phyloP scores from a whole-genome alignment of 2,329 filamentous ascomycete genomes.

The Monilinia laxa region DNA sequence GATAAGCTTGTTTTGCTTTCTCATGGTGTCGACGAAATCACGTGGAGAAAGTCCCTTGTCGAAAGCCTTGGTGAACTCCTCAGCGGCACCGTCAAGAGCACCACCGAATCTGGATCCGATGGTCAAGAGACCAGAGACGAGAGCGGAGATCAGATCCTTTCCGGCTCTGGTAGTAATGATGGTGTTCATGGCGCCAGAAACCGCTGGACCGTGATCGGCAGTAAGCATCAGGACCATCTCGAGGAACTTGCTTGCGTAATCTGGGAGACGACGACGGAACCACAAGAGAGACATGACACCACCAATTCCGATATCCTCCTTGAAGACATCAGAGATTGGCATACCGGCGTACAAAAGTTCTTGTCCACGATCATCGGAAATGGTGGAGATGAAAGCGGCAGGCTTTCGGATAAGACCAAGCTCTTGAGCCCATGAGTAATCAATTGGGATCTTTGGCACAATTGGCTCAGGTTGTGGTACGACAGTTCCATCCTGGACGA shows the following conservation, averaged over 20 bases:
- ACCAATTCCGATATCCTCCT: constrained; percentile 96
- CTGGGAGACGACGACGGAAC: constrained; percentile 96
- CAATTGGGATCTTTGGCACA: constrained; percentile 98
- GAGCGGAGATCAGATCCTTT: constrained; percentile 94
- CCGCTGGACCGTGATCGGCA: constrained; percentile 96
- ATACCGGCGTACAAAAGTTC: constrained; percentile 98
- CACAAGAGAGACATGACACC: constrained; percentile 99
- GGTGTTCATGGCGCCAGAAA: constrained; percentile 99
- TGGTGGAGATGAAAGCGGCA: constrained; percentile 99
- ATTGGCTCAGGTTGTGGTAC: constrained; percentile 83
- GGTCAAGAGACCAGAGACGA: constrained; percentile 95
- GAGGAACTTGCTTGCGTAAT: constrained; percentile 97
- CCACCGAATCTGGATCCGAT: constrained; percentile 98
- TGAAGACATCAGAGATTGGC: constrained; percentile 99
- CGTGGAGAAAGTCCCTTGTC: constrained; percentile 97
- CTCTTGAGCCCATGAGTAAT: constrained; percentile 99
- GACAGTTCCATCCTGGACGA: constrained; percentile 82
- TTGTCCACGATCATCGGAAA: constrained; percentile 99
- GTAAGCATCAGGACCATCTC: constrained; percentile 99
- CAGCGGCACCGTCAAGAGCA: constrained; percentile 94
- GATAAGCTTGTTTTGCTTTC: constrained; percentile 99
- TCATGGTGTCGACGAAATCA: constrained; percentile 98
- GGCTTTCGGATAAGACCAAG: constrained; percentile 99
- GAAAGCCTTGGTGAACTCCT: constrained; percentile 97
- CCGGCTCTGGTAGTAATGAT: constrained; percentile 99